Percentiles rank a stretch among this genome's conserved stretches.
These are phyloP conservation scores for Agrocybe praecox DNA, from an alignment of 768 basidiomycete species.

Conservation along the genomic window DNA sequence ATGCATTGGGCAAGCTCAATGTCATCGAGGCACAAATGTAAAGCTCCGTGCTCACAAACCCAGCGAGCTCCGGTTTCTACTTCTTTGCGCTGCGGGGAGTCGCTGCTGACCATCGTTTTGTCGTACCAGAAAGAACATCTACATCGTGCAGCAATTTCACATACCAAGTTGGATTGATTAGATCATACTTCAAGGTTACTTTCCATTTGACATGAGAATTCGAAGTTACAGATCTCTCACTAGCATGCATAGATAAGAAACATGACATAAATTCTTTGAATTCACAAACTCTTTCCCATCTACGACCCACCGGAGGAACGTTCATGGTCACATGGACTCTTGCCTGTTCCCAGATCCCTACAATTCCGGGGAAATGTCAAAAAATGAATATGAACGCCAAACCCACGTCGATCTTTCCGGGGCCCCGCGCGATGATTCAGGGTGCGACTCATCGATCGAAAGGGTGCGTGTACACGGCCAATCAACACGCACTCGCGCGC, in stretches of 20 bases:
- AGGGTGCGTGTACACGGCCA: neutral
- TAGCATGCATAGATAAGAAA: neutral
- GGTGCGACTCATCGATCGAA: neutral
- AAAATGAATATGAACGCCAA: neutral
- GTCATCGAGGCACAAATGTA: neutral
- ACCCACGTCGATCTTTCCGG: neutral
- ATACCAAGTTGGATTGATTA: neutral
- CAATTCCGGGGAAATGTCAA: neutral
- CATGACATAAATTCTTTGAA: neutral
- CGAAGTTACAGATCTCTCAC: neutral
- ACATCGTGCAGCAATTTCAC: neutral
- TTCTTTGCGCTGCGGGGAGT: neutral
- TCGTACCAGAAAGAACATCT: neutral
- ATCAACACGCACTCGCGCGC: neutral
- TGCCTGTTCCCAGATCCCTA: neutral
- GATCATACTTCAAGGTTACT: neutral
- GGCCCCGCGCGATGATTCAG: neutral
- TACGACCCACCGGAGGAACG: neutral
- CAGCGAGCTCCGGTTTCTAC: neutral
- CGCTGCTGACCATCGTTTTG: neutral
- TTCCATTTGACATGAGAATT: neutral
- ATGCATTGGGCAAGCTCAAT: neutral
- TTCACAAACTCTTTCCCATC: neutral
- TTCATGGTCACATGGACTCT: neutral
- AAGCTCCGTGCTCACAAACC: neutral